Percentiles rank a stretch among this genome's conserved stretches.
These are phyloP conservation scores for Apiotrichum gamsii DNA, from an alignment of 1,284 basidiomycete species.

Conservation along the genomic window DNA sequence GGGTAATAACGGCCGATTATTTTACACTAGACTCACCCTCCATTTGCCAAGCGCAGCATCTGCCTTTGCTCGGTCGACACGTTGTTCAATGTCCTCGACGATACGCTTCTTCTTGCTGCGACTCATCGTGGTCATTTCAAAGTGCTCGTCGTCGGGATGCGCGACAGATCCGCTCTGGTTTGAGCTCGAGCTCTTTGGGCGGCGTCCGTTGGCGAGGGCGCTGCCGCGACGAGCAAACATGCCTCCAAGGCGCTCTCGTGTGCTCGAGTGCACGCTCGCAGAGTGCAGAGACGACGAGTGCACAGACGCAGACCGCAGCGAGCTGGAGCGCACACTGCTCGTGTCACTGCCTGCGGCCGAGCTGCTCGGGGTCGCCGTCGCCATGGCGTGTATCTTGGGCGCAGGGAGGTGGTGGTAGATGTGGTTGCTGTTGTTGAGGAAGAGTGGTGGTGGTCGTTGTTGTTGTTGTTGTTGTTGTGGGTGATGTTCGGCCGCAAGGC, in stretches of 20 bases:
- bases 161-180: slow-evolving; percentile 1
- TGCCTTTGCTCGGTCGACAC: slow-evolving; percentile 22
- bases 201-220: background rate
- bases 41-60: slow-evolving; percentile 40
- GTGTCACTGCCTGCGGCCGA: too few species aligned
- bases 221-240: slow-evolving; percentile 9
- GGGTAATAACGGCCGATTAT: too few species aligned
- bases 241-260: slow-evolving; percentile 1
- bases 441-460: too few species aligned
- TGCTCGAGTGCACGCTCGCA: background rate
- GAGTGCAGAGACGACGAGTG: too few species aligned
- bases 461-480: too few species aligned
- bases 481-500: too few species aligned
- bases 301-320: background rate
- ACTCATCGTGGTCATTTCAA: slow-evolving; percentile 13
- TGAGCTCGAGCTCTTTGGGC: slow-evolving; percentile 9
- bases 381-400: too few species aligned
- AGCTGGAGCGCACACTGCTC: too few species aligned
- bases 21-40: slow-evolving; percentile 32
- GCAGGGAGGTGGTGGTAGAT: too few species aligned
- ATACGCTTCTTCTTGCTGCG: slow-evolving; percentile 7
- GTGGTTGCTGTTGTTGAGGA: too few species aligned
- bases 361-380: too few species aligned
- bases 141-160: slow-evolving; percentile 1
- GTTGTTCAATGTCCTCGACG: slow-evolving; percentile 9